These are phyloP conservation scores for Picochlorum sp. DNA, from an alignment of 139 green algal species.

Conservation along the genomic window DNA sequence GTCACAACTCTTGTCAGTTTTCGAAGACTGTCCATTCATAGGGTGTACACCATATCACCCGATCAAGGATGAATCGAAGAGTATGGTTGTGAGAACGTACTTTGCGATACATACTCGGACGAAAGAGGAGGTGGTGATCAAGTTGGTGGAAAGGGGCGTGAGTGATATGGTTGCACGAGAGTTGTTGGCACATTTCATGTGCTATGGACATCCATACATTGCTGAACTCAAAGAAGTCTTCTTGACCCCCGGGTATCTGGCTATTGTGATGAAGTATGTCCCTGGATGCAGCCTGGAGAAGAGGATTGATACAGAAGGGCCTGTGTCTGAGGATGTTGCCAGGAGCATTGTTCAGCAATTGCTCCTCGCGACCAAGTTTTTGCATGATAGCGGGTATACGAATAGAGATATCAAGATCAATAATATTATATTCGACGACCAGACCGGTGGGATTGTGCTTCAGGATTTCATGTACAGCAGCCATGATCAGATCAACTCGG, in stretches of 20 bases:
- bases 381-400: conserved; percentile 44
- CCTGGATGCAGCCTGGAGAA: conserved; percentile 55
- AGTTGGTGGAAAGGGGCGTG: conserved; percentile 33
- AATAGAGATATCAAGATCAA: conserved; percentile 82
- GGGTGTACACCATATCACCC: not conserved
- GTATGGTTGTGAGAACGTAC: conserved; percentile 12
- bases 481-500: conserved; percentile 33
- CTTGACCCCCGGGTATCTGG: conserved; percentile 46
- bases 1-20: too few relatives aligned
- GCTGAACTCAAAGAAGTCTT: conserved; percentile 38
- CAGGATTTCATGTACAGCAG: conserved; percentile 24
- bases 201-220: conserved; percentile 32
- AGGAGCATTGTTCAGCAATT: conserved; percentile 85
- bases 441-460: not conserved
- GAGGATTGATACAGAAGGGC: conserved; percentile 21
- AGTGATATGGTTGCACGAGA: conserved; percentile 21
- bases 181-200: conserved; percentile 28
- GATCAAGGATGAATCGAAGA: not conserved
- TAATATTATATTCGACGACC: conserved; percentile 64
- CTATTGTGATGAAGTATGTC: conserved; percentile 68
- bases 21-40: too few relatives aligned
- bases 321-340: conserved; percentile 48
- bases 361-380: conserved; percentile 58
- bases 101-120: conserved; percentile 18
- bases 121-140: conserved; percentile 27